Base-by-base conservation (phyloP, 2,329 filamentous ascomycete species). In the Aschersonia sp. region DNA sequence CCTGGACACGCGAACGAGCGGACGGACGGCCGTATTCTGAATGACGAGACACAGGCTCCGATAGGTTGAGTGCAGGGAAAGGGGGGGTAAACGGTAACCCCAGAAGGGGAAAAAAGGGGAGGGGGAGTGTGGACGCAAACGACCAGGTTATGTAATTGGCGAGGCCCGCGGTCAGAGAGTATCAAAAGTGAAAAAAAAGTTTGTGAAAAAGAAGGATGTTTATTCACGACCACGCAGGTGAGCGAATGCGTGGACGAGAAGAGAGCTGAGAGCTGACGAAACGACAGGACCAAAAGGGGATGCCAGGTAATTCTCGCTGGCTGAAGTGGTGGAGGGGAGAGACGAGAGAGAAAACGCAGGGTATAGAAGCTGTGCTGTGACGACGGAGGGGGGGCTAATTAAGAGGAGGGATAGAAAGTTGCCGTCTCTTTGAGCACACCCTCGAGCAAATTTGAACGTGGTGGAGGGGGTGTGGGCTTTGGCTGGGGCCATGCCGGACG, bases 1-100 rank as follows among this genome's bases (percentile, higher is more conserved):
- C 60, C 59, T 59, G 57, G 58, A 59, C 56, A 59, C 59, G 62
- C 60, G 62, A 66, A 65, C 61, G 64, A 66, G 59, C 52, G 63
- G 62, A 64, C 62, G 60, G 62, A 65, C 61, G 57, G 54, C 56
- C 55, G 56, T 59, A 59, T 61, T 57, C 32, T 38, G 7, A 38
- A 12, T 38, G 12, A 12, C 32, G 47, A 43, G 46, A 41, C 45
- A 45, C 46, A 35, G 48, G 47, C 47, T 45, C 45, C 28, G 46
- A 47, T 41, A 47, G 50, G 47, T 47, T 10, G 30, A 56, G 56
- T 58, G 54, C 35, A 48, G 51, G 48, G 30, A 49, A 46, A 58
- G 59, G 56, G 56, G 58, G 52, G 7, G 29, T 20, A 20, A 20
- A 20, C 20, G 20, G 20, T 2, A 20, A 20, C 20, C 32, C 32